A percentile compares a stretch with the other conserved stretches of the same genome.
phyloP scores from a whole-genome alignment of 768 basidiomycete genomes.

The Leccinum boreale region DNA sequence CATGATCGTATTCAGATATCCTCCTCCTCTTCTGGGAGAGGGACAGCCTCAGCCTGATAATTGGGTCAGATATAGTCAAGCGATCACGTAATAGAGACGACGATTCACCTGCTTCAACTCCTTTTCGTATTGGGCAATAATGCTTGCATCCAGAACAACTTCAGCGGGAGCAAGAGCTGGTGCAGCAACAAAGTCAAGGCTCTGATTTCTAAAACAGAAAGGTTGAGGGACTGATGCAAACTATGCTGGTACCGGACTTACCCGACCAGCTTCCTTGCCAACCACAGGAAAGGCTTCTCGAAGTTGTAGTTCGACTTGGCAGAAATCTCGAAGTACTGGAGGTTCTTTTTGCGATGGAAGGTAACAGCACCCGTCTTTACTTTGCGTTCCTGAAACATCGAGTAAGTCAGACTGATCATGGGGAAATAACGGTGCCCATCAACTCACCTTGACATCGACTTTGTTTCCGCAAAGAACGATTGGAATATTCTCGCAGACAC shows the following conservation, averaged over 20 bases:
- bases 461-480: conserved; percentile 99
- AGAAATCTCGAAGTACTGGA: conserved; percentile 99
- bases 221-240: neutral
- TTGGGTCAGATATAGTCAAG: conserved; percentile 8
- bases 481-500: conserved; percentile 99
- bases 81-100: neutral
- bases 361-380: conserved; percentile 98
- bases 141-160: conserved; percentile 70
- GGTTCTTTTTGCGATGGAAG: conserved; percentile 99
- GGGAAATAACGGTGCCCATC: neutral
- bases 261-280: conserved; percentile 97
- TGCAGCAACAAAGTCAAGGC: conserved; percentile 94
- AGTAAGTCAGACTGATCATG: conserved; percentile 3
- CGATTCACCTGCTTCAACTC: conserved; percentile 67
- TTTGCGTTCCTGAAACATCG: conserved; percentile 84
- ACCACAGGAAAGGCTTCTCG: conserved; percentile 99
- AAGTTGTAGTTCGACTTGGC: conserved; percentile 99
- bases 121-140: conserved; percentile 77
- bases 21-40: conserved; percentile 97
- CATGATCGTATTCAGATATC: conserved; percentile 51
- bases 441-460: conserved; percentile 93
- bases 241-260: conserved; percentile 36
- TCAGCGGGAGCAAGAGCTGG: conserved; percentile 95
- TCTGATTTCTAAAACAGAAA: conserved; percentile 56
- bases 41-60: conserved; percentile 77